phyloP scores from a whole-genome alignment of 2,329 filamentous ascomycete genomes.

The Diaporthe helianthi region DNA sequence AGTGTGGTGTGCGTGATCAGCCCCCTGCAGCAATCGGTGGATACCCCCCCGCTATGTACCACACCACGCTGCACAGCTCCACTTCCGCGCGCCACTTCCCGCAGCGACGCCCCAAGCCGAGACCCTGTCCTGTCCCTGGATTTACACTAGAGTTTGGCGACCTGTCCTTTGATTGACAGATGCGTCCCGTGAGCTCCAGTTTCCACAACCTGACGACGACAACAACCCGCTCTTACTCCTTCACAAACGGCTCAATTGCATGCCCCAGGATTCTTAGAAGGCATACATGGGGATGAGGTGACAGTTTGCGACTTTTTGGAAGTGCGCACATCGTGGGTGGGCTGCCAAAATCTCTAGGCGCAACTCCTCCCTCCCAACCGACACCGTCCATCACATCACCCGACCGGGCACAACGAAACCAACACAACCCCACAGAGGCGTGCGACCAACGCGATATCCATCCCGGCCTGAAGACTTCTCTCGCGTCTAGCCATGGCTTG shows the following conservation, averaged over 20 bases:
- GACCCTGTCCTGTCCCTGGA: slow-evolving; percentile 14
- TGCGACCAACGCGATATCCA: not conserved
- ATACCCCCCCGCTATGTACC: slow-evolving; percentile 1
- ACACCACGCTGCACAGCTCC: slow-evolving; percentile 15
- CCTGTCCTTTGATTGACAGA: slow-evolving; percentile 28
- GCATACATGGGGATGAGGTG: not conserved
- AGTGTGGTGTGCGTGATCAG: not conserved
- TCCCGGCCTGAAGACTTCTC: not conserved
- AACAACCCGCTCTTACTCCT: not conserved
- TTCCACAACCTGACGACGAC: slow-evolving; percentile 25
- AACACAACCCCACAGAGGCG: not conserved
- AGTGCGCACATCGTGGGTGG: not conserved
- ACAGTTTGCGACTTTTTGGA: not conserved
- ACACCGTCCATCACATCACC: not conserved
- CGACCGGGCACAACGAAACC: not conserved
- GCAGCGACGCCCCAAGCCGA: not conserved
- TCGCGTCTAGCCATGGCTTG: slow-evolving; percentile 30
- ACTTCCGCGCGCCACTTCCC: slow-evolving; percentile 10
- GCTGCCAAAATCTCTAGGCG: slow-evolving; percentile 13
- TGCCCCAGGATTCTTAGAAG: not conserved
- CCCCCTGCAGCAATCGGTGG: slow-evolving; percentile 18
- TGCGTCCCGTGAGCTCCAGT: not conserved
- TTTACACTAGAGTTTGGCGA: slow-evolving; percentile 27
- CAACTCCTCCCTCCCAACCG: slow-evolving; percentile 1
- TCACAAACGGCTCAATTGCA: slow-evolving; percentile 1